These are phyloP conservation scores for Coemansia sp. DNA, from an alignment of 192 early-diverging fungal species.

Conservation along the genomic window DNA sequence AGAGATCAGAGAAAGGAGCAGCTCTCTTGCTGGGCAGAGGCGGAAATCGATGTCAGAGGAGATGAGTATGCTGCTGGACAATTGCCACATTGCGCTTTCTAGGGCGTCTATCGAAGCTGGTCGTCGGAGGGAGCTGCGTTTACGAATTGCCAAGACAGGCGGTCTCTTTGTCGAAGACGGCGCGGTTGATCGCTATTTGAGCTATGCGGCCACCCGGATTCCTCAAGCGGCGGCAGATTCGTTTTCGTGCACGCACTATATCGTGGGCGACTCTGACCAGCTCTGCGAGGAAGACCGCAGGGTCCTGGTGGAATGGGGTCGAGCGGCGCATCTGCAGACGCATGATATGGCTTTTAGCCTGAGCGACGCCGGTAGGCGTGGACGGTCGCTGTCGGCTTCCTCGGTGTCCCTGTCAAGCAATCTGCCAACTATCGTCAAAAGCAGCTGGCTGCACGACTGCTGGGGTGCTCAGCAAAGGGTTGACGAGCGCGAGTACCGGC, in stretches of 20 bases:
- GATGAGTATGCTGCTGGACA: conserved; percentile 6
- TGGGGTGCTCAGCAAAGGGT: conserved; percentile 13
- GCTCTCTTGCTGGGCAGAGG: not conserved
- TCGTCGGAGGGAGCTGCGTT: conserved; percentile 14
- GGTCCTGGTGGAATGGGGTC: not conserved
- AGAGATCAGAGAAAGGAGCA: too few species aligned
- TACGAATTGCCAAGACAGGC: conserved; percentile 15
- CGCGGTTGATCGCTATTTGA: not conserved
- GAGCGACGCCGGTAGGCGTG: not conserved
- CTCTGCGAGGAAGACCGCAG: conserved; percentile 13
- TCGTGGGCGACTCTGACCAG: conserved; percentile 25
- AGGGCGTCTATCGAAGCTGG: conserved; percentile 16
- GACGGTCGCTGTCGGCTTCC: not conserved
- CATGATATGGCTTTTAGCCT: not conserved
- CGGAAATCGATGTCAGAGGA: not conserved
- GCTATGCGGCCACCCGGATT: not conserved
- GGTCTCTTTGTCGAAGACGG: conserved; percentile 19
- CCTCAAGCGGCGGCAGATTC: not conserved
- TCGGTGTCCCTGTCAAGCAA: not conserved
- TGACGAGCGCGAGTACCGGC: conserved; percentile 8
- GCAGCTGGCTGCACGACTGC: conserved; percentile 27
- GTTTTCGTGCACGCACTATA: conserved; percentile 23
- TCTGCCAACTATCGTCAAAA: conserved; percentile 8
- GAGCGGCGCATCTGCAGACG: not conserved
- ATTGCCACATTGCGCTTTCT: conserved; percentile 32